Percentiles rank a stretch among this genome's conserved stretches.
These are phyloP conservation scores for Saccharomyces hybrid DNA, from an alignment of 1,139 yeast species.

Conservation along the genomic window DNA sequence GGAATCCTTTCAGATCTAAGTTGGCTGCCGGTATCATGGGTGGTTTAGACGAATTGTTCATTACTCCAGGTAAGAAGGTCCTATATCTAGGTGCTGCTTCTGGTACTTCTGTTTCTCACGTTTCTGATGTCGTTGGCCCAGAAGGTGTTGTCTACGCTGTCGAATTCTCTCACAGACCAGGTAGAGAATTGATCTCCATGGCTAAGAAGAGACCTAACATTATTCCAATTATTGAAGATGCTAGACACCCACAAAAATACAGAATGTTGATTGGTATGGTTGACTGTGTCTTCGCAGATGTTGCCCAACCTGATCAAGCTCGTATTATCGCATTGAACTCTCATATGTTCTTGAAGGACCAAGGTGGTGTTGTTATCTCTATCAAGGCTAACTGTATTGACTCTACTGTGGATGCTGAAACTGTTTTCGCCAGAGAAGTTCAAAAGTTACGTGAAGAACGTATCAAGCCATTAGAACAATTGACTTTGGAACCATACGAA, in stretches of 20 bases:
- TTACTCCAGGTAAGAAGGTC: conserved; percentile 97
- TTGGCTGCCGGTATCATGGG: conserved; percentile 99
- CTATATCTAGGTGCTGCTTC: conserved; percentile 98
- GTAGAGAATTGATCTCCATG: conserved; percentile 98
- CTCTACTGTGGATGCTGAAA: conserved; percentile 98
- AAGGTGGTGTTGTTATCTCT: conserved; percentile 96
- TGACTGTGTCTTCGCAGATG: conserved; percentile 97
- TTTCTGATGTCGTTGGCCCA: conserved; percentile 96
- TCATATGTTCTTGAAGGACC: conserved; percentile 94
- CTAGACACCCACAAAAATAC: conserved; percentile 99
- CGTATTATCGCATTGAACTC: conserved; percentile 98
- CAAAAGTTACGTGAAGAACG: conserved; percentile 98
- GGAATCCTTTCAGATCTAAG: conserved; percentile 99
- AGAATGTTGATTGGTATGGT: conserved; percentile 99
- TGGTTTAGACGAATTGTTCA: conserved; percentile 95
- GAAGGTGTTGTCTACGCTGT: conserved; percentile 98
- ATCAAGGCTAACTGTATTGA: conserved; percentile 99
- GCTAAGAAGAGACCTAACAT: conserved; percentile 99
- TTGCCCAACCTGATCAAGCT: conserved; percentile 99
- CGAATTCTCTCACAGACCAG: conserved; percentile 98
- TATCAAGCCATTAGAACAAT: conserved; percentile 96
- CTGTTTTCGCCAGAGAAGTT: conserved; percentile 98
- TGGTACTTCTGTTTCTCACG: conserved; percentile 98
- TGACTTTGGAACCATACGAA: conserved; percentile 97
- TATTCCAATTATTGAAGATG: conserved; percentile 97